A percentile compares a stretch with the other conserved stretches of the same genome.
These are phyloP conservation scores for Lyophyllum shimeji DNA, from an alignment of 768 basidiomycete genomes.

Conservation along the genomic window DNA sequence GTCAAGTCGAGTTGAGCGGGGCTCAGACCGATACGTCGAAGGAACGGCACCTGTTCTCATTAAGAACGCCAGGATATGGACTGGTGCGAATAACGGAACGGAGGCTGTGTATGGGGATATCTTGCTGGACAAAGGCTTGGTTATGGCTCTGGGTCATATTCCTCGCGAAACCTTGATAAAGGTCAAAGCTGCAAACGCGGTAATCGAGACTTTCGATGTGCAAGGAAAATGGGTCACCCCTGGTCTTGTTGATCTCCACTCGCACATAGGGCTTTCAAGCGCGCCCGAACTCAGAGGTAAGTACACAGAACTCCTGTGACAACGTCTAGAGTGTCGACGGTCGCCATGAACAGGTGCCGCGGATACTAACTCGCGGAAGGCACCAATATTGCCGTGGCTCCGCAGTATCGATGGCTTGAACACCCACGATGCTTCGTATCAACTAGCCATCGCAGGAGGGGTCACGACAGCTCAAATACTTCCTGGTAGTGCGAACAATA, in stretches of 20 bases:
- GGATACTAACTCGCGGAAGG: slow-evolving; percentile 58
- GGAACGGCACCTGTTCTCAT: slow-evolving; percentile 58
- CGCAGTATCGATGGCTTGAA: slow-evolving; percentile 73
- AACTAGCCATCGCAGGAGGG: slow-evolving; percentile 61
- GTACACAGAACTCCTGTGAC: neutral
- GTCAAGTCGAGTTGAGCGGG: slow-evolving; percentile 6
- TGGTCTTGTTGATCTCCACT: slow-evolving; percentile 49
- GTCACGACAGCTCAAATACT: slow-evolving; percentile 77
- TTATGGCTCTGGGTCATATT: slow-evolving; percentile 51
- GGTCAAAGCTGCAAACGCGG: slow-evolving; percentile 7
- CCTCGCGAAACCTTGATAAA: slow-evolving; percentile 22
- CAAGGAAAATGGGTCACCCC: slow-evolving; percentile 60
- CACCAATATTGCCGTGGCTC: slow-evolving; percentile 58
- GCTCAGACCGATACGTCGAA: slow-evolving; percentile 53
- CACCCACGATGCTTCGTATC: slow-evolving; percentile 67
- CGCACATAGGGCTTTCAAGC: slow-evolving; percentile 37
- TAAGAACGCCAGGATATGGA: slow-evolving; percentile 78
- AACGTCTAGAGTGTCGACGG: neutral
- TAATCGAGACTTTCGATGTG: slow-evolving; percentile 47
- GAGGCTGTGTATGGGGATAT: slow-evolving; percentile 62
- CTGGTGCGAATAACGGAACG: slow-evolving; percentile 56
- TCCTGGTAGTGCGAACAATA: slow-evolving; percentile 65
- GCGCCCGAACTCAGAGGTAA: slow-evolving; percentile 29
- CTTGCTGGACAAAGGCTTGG: slow-evolving; percentile 61
- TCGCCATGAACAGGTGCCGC: slow-evolving; percentile 31